Base-by-base conservation (phyloP, 345 rosid species). In the Brassica incana region DNA sequence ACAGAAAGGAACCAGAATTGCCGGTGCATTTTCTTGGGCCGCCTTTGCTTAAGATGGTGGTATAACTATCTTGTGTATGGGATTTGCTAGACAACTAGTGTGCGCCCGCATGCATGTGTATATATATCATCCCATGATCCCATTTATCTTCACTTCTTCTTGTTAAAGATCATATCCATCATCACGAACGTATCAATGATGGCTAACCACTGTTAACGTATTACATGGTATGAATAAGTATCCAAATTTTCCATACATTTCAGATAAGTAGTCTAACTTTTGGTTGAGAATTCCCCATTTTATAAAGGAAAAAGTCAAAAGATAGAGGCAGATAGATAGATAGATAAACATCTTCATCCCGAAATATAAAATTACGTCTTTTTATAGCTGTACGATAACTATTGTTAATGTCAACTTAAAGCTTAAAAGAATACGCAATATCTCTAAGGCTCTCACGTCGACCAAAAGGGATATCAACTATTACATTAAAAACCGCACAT, bases 321-420 rank as follows among this genome's bases (percentile, higher is more conserved):
- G 1, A 61, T 12, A 12, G 32, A 64, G 15, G 15, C 20, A 33
- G 36, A 33, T 5, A 64, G 15, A 7, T 10, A 64, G 33, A 30
- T n/a, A 14, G 11, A 30, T 6, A 30, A 14, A n/a, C 43, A 32
- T 32, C 40, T 30, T 63, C 67, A 2, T 29, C 38, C 8, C 7
- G 3, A 27, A 11, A 29, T 63, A 63, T 29, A 29, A 29, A 12
- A 7, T 54, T 14, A 15, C 4, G 8, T 2, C 7, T 15, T 16
- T 6, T 59, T 56, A 11, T 61, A 25, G 15, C 15, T 61, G 65
- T 61, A 12, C 32, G 65, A 60, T 60, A 60, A 61, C 15, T 25
- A 61, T 61, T 27, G 69, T 8, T 36, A 64, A 65, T 65, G 71
- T 65, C 78, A 74, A 74, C 71, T 65, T 32, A 32, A 32, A 32